Conservation (phyloP, 805 yeast species). For the Candida ortonii region DNA sequence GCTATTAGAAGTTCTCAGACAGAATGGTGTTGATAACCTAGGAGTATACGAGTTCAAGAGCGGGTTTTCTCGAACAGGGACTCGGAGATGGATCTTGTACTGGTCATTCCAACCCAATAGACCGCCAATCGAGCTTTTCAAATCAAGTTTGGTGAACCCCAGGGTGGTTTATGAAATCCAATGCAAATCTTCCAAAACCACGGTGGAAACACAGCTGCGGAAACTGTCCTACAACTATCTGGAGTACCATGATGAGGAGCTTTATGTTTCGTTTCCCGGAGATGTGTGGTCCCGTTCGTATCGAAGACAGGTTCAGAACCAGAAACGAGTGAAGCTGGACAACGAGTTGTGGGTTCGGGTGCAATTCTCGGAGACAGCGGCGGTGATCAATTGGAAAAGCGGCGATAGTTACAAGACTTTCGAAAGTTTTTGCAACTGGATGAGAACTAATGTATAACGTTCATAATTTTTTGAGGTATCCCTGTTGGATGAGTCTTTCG, state of each 20-base stretch:
- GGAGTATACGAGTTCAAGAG: slow-evolving; percentile 32
- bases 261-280: slow-evolving; percentile 7
- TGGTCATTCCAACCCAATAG: slow-evolving; percentile 33
- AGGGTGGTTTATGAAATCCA: slow-evolving; percentile 3
- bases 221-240: slow-evolving; percentile 1
- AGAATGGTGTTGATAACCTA: slow-evolving; percentile 22
- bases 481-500: slow-evolving; percentile 90
- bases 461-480: slow-evolving; percentile 66
- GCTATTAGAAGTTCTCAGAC: slow-evolving; percentile 10
- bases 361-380: neutral
- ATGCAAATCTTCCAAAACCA: slow-evolving; percentile 1
- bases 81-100: slow-evolving; percentile 38
- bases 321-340: slow-evolving; percentile 6
- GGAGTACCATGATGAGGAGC: neutral
- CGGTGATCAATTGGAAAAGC: slow-evolving; percentile 22
- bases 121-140: slow-evolving; percentile 14
- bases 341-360: slow-evolving; percentile 14
- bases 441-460: slow-evolving; percentile 7
- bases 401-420: slow-evolving; percentile 26
- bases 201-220: neutral
- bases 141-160: slow-evolving; percentile 6
- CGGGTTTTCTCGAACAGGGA: slow-evolving; percentile 19
- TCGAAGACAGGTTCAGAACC: slow-evolving; percentile 14
- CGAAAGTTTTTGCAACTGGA: slow-evolving; percentile 31
- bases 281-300: slow-evolving; percentile 33